A percentile compares a stretch with the other conserved stretches of the same genome.
These are phyloP conservation scores for Penicillium sp. DNA, from an alignment of 2,329 filamentous ascomycete genomes.

Conservation along the genomic window DNA sequence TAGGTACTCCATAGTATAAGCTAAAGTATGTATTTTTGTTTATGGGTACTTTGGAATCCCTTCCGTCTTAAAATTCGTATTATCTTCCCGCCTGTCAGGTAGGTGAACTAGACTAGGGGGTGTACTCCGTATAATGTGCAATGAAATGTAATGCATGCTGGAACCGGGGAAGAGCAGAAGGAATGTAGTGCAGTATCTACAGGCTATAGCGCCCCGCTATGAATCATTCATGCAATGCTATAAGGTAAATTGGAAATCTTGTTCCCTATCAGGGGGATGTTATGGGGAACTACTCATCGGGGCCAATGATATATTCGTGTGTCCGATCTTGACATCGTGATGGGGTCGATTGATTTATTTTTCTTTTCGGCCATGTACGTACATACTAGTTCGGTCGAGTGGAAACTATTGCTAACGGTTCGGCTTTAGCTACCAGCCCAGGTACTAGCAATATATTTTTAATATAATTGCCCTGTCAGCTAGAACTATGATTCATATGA, in stretches of 20 bases:
- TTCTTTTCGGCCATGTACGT: not conserved
- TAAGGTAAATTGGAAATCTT: slow-evolving; percentile 7
- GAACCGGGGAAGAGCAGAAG: slow-evolving; percentile 7
- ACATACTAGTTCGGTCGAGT: not conserved
- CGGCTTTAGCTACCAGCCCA: not conserved
- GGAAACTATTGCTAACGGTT: slow-evolving; percentile 1
- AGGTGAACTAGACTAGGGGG: not conserved
- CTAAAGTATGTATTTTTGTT: not conserved
- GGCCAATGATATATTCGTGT: slow-evolving; percentile 5
- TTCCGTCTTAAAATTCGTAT: not conserved
- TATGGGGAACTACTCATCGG: slow-evolving; percentile 25
- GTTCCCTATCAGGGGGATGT: slow-evolving; percentile 9
- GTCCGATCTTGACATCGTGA: slow-evolving; percentile 20
- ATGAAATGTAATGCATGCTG: slow-evolving; percentile 3
- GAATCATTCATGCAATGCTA: not conserved
- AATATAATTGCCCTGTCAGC: slow-evolving; percentile 1
- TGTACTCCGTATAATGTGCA: not conserved
- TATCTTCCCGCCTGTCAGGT: slow-evolving; percentile 5
- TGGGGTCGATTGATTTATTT: not conserved
- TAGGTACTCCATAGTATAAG: not conserved
- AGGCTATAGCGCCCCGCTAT: not conserved
- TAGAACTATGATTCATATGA: not conserved
- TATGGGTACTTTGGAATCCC: not conserved
- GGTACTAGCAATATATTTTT: not conserved
- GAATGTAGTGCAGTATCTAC: not conserved